Percentiles rank a stretch among this genome's conserved stretches.
Conservation (phyloP, 768 basidiomycete species). For the Lentinus brumalis region DNA sequence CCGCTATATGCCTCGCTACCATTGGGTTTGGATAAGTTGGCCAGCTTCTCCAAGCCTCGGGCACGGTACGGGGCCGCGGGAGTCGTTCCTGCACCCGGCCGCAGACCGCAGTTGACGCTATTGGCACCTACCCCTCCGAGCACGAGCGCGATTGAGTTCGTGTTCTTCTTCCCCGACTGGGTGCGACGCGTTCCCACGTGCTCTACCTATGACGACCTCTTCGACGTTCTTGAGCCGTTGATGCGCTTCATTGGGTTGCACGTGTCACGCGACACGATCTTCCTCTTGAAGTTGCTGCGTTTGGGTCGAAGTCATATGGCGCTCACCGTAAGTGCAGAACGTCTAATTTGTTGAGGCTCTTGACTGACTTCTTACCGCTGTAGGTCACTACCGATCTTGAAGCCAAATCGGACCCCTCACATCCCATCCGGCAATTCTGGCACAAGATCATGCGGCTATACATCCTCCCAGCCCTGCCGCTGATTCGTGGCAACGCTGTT, state of each 20-base stretch:
- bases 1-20: slow-evolving; percentile 56
- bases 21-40: slow-evolving; percentile 61
- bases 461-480: slow-evolving; percentile 83
- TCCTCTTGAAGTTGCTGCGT: slow-evolving; percentile 79
- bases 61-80: slow-evolving; percentile 65
- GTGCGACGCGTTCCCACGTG: slow-evolving; percentile 67
- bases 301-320: slow-evolving; percentile 69
- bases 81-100: slow-evolving; percentile 49
- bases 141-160: slow-evolving; percentile 73
- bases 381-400: slow-evolving; percentile 57
- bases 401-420: slow-evolving; percentile 49
- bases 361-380: background rate
- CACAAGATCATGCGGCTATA: slow-evolving; percentile 75
- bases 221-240: slow-evolving; percentile 75
- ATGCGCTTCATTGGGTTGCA: slow-evolving; percentile 81
- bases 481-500: slow-evolving; percentile 84
- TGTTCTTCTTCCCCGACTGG: slow-evolving; percentile 94
- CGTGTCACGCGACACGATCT: slow-evolving; percentile 73
- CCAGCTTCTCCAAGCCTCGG: slow-evolving; percentile 64
- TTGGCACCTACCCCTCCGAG: slow-evolving; percentile 81
- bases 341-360: slow-evolving; percentile 7
- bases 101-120: slow-evolving; percentile 70
- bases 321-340: slow-evolving; percentile 45
- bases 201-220: slow-evolving; percentile 64
- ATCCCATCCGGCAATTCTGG: slow-evolving; percentile 82